phyloP scores from a whole-genome alignment of 2,329 filamentous ascomycete genomes.

The Gaeumannomyces sp. region DNA sequence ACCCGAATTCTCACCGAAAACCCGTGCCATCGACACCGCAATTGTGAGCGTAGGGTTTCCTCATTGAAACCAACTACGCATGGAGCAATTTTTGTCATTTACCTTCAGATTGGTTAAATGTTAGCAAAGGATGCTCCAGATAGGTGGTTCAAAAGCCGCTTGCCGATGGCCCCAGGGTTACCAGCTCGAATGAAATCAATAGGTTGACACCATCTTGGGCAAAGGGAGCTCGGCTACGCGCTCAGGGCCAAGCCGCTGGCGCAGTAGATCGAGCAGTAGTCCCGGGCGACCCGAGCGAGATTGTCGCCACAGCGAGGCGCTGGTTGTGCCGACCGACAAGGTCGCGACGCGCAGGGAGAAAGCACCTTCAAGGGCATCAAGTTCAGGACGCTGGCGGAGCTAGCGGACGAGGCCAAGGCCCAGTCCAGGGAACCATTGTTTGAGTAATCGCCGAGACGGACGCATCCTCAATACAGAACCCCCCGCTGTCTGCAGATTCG shows the following conservation, averaged over 20 bases:
- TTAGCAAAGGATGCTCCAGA: too few species aligned
- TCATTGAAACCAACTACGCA: too few species aligned
- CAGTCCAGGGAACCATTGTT: neutral
- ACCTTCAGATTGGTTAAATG: too few species aligned
- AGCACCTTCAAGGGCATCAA: neutral
- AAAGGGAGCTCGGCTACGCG: neutral
- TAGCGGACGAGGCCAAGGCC: slow-evolving; percentile 4
- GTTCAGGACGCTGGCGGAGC: slow-evolving; percentile 8
- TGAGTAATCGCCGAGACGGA: neutral
- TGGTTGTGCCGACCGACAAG: neutral
- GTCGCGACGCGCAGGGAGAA: slow-evolving; percentile 2
- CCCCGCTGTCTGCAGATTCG: too few species aligned
- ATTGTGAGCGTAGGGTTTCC: too few species aligned
- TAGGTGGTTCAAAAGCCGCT: too few species aligned
- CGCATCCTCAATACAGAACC: neutral
- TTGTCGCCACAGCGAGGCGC: neutral
- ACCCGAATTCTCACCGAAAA: too few species aligned
- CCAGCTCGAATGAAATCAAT: too few species aligned
- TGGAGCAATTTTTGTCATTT: too few species aligned
- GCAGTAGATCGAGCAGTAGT: neutral
- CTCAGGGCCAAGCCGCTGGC: slow-evolving; percentile 2
- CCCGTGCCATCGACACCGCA: too few species aligned
- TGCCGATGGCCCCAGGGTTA: too few species aligned
- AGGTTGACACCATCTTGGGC: too few species aligned
- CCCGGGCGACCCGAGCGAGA: neutral